Base-by-base conservation (phyloP, 495 filamentous ascomycete genomes). In the Paragyromitra xinjiangensis region DNA sequence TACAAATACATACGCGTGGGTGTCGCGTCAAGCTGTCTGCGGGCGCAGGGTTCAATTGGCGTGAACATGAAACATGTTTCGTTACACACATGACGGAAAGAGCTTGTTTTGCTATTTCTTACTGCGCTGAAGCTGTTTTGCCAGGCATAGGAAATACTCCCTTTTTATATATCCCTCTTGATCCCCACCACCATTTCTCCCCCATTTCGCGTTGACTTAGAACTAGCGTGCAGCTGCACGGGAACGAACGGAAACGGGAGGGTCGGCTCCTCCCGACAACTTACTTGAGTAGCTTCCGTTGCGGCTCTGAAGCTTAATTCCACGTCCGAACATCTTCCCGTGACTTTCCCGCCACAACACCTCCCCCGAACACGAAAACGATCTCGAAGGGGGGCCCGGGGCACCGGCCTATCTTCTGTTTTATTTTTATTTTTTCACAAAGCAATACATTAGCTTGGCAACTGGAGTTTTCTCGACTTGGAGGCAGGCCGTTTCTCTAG, bases 291-390 rank as follows among this genome's bases (percentile, higher is more conserved):
- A 77, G 74, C 74, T 77, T 77, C 68, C 69, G 68, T 79, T 79
- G 77, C 77, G 77, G 77, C 77, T 79, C 77, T 63, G 77, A 78
- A 79, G 77, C 77, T 79, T 79, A 79, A 71, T 79, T 79, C 74
- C 61, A 79, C 77, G 74, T 77, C 74, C n/a, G 44, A 73, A 76
- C 68, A 65, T 44, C 64, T 78, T 78, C 76, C 64, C 40, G 44
- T 75, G 65, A 44, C 73, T 53, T 62, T 71, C 56, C 48, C 42
- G 63, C 56, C 53, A 75, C 73, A 63, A 75, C 73, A 75, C 62
- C 56, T 78, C 58, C 55, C 67, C 56, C 48, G 29, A 55, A 72
- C 73, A 63, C 73, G 73, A 73, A 72, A 72, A 56, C 34, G 44
- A 55, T 64, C 58, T 72, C 40, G 26, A 74, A 69, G 65, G 59